phyloP scores from a whole-genome alignment of 495 filamentous ascomycete species.

The Penicillium canescens region DNA sequence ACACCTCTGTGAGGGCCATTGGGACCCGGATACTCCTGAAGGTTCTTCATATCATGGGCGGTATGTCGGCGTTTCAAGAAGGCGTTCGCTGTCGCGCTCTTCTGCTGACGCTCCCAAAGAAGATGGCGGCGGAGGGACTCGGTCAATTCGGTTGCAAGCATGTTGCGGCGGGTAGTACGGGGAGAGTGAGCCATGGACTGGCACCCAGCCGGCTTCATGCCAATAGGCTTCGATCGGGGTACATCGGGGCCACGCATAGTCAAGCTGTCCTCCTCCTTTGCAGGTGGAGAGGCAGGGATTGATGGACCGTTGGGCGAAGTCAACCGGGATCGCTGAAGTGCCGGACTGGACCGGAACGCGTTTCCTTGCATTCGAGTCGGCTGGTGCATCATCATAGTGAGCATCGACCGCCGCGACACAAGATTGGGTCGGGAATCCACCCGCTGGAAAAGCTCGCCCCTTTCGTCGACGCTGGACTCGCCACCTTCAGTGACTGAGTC shows the following conservation, averaged over 20 bases:
- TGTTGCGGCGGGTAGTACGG: constrained; percentile 90
- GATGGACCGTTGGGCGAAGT: constrained; percentile 74
- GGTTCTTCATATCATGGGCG: constrained; percentile 80
- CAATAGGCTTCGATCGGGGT: constrained; percentile 83
- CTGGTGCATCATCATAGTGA: constrained; percentile 86
- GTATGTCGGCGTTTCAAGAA: constrained; percentile 91
- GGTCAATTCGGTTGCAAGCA: constrained; percentile 92
- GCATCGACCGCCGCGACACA: constrained; percentile 80
- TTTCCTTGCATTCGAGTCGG: constrained; percentile 45
- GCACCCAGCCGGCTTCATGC: constrained; percentile 53
- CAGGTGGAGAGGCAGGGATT: constrained; percentile 68
- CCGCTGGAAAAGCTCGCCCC: constrained; percentile 71
- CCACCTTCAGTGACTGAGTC: constrained; percentile 89
- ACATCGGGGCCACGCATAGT: constrained; percentile 74
- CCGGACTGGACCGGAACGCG: constrained; percentile 76
- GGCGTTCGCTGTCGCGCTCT: constrained; percentile 83
- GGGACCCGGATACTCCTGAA: constrained; percentile 68
- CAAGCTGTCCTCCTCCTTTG: constrained; percentile 64
- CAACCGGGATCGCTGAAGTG: constrained; percentile 74
- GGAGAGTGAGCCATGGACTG: constrained; percentile 79
- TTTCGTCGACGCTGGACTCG: constrained; percentile 76
- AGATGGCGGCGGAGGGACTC: constrained; percentile 76
- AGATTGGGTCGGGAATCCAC: constrained; percentile 88
- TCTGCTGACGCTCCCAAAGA: constrained; percentile 87
- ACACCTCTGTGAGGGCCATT: constrained; percentile 30